phyloP scores from a whole-genome alignment of 352 stramenopile species.

The Phytophthora parvispora region DNA sequence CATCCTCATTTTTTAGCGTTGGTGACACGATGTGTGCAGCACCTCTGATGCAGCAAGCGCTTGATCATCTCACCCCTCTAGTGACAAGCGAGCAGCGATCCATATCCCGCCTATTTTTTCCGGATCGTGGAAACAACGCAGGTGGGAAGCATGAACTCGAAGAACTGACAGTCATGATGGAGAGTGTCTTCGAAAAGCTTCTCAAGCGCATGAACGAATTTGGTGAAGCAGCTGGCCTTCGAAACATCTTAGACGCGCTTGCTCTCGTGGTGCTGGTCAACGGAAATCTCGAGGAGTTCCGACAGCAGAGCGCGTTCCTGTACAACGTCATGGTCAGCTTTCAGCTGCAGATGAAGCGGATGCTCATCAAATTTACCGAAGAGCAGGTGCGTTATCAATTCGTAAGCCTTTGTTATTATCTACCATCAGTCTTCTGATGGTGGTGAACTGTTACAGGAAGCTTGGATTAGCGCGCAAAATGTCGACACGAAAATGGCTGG shows the following conservation, averaged over 20 bases:
- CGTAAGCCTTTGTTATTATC: too few species aligned
- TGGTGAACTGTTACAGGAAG: constrained; percentile 41
- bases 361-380: constrained; percentile 85
- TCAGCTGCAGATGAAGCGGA: constrained; percentile 82
- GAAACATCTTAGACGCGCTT: constrained; percentile 78
- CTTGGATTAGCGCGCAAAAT: constrained; percentile 75
- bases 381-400: constrained; percentile 47
- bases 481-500: constrained; percentile 79
- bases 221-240: constrained; percentile 58
- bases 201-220: constrained; percentile 80
- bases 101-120: constrained; percentile 60
- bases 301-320: constrained; percentile 67
- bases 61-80: constrained; percentile 75
- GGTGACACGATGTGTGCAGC: constrained; percentile 62
- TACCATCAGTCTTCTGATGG: too few species aligned
- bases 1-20: constrained; percentile 65
- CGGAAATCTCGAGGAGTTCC: constrained; percentile 50
- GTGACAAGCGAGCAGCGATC: constrained; percentile 61
- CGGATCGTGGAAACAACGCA: constrained; percentile 14
- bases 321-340: constrained; percentile 82
- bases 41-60: constrained; percentile 71
- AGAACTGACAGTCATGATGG: constrained; percentile 67
- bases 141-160: constrained; percentile 44
- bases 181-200: constrained; percentile 78
- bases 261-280: constrained; percentile 67